Base-by-base conservation (phyloP, 331 rosid genomes). In the Malus hybrid region DNA sequence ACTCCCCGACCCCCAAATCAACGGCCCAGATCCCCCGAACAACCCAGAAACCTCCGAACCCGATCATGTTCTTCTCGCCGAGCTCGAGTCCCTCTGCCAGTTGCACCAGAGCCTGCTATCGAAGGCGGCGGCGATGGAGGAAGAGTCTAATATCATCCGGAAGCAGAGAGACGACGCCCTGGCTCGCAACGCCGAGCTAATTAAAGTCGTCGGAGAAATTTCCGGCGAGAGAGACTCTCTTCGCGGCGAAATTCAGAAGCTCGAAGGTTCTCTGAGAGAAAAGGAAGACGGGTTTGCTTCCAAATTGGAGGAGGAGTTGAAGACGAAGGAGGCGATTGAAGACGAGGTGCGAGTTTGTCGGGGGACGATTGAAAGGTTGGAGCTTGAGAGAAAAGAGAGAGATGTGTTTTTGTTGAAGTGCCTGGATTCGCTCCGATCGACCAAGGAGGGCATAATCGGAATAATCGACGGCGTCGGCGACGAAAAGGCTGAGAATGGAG, bases 301-400 rank as follows among this genome's bases (percentile, higher is more conserved):
- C 10, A 86, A 77, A 72, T 65, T 85, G 29, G 85, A 81, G 0
- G 76, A 67, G 34, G 85, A 80, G 28, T 4, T 31, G 56, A 77
- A 42, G 2, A 52, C 29, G 60, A 75, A 74, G 20, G 73, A 83
- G 75, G 46, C 7, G 19, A 71, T 84, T 6, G 72, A 70, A 67
- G 66, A 68, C 1, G 86, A 83, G 79, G 75, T 76, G 24, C 82
- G 72, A 24, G 72, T 62, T 56, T 80, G 65, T 29, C 74, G 73
- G 71, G 88, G 77, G 81, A 79, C 65, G 74, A 70, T 86, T 15
- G 82, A 79, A 69, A 81, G 56, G 32, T 27, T 82, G 83, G 87
- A 77, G 56, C 61, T 18, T 19, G 89, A 77, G 80, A 81, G 72
- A 65, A 76, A 84, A 8, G 67, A 73, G 56, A 78, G 77, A 73